phyloP scores from a whole-genome alignment of 768 basidiomycete species.

The Boletus sp. region DNA sequence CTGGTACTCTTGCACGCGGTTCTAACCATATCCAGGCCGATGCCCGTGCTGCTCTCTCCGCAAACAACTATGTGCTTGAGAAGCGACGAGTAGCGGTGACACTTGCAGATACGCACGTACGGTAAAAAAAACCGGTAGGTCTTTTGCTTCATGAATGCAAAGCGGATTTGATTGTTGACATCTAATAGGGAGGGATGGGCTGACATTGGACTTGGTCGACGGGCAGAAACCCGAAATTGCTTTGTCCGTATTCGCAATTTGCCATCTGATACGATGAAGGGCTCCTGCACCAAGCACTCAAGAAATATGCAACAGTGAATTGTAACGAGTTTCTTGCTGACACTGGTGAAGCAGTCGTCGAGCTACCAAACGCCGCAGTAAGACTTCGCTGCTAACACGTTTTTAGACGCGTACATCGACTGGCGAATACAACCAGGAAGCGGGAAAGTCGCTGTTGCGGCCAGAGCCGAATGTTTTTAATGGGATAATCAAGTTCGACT shows the following conservation, averaged over 20 bases:
- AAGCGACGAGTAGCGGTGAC: constrained; percentile 89
- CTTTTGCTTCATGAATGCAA: background rate
- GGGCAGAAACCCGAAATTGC: constrained; percentile 59
- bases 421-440: constrained; percentile 55
- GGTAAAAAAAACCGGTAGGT: constrained; percentile 52
- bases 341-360: constrained; percentile 58
- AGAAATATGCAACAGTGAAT: constrained; percentile 68
- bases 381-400: constrained; percentile 21
- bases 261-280: constrained; percentile 80
- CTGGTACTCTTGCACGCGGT: background rate
- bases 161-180: background rate
- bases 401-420: background rate
- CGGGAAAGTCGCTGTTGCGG: constrained; percentile 71
- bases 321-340: constrained; percentile 74
- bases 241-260: constrained; percentile 77
- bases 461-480: constrained; percentile 71
- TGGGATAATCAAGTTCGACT: constrained; percentile 40
- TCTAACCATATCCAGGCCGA: constrained; percentile 49
- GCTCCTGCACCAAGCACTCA: constrained; percentile 83
- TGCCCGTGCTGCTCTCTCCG: constrained; percentile 66
- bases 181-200: constrained; percentile 37
- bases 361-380: constrained; percentile 67
- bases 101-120: constrained; percentile 72
- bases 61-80: constrained; percentile 87
- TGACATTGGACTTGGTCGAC: constrained; percentile 57